Evolutionary conservation across 2,329 filamentous ascomycete species (phyloP).

Genomic region (Ophiosphaerella herpotricha): DNA sequence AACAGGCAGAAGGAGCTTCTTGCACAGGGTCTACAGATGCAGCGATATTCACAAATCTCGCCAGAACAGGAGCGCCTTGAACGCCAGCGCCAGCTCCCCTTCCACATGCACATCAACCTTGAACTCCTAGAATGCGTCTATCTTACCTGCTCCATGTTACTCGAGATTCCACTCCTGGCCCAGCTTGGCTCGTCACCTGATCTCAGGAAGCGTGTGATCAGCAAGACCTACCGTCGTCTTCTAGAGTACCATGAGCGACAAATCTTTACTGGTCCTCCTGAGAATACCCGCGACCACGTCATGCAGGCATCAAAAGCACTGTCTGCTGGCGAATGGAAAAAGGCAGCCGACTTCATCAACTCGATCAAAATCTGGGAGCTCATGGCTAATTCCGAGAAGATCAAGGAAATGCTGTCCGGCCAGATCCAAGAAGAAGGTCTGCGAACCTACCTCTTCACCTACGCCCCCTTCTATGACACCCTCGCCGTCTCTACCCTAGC

Average conservation of each 20-base stretch:
- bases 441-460: slow-evolving; percentile 98
- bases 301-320: slow-evolving; percentile 99
- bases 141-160: slow-evolving; percentile 97
- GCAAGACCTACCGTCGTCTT: slow-evolving; percentile 99
- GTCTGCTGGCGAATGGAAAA: slow-evolving; percentile 98
- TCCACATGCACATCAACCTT: slow-evolving; percentile 99
- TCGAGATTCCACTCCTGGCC: slow-evolving; percentile 95
- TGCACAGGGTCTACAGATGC: slow-evolving; percentile 97
- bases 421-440: slow-evolving; percentile 99
- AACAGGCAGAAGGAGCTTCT: slow-evolving; percentile 97
- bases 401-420: slow-evolving; percentile 95
- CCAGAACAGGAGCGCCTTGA: slow-evolving; percentile 97
- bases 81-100: slow-evolving; percentile 94
- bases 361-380: slow-evolving; percentile 99
- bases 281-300: slow-evolving; percentile 98
- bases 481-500: slow-evolving; percentile 83
- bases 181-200: slow-evolving; percentile 97
- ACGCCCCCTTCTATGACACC: slow-evolving; percentile 98
- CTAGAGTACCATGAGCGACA: slow-evolving; percentile 99
- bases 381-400: slow-evolving; percentile 88
- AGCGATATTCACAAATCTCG: slow-evolving; percentile 93
- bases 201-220: slow-evolving; percentile 95
- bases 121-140: slow-evolving; percentile 98
- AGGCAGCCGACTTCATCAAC: slow-evolving; percentile 89
- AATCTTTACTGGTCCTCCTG: slow-evolving; percentile 96